Percentiles rank a stretch among this genome's conserved stretches.
phyloP scores from a whole-genome alignment of 768 basidiomycete genomes.

The Phylloporus arenicola region DNA sequence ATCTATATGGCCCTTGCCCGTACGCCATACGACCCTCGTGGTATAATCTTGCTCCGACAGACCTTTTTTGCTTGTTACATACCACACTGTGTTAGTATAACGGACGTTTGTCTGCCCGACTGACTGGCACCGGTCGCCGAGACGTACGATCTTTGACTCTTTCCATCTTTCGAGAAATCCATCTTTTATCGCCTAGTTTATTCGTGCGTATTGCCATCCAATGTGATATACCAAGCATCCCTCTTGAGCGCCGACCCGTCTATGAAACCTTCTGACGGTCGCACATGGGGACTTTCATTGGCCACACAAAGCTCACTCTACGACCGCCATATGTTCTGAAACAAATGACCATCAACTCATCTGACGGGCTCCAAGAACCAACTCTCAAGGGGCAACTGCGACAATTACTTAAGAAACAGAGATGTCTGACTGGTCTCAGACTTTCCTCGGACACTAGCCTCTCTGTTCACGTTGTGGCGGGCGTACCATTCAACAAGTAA shows the following conservation, averaged over 20 bases:
- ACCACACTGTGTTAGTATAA: neutral
- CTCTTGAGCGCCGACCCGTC: no score
- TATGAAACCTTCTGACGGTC: no score
- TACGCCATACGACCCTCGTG: conserved; percentile 7
- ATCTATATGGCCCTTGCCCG: conserved; percentile 14
- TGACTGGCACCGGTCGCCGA: conserved; percentile 3
- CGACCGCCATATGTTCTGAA: neutral
- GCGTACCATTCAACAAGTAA: conserved; percentile 43
- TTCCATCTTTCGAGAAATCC: neutral
- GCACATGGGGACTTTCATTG: no score
- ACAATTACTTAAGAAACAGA: neutral
- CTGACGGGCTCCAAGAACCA: no score
- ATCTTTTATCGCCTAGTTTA: neutral
- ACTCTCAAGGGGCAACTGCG: neutral
- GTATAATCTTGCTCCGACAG: conserved; percentile 19
- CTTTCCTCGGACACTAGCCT: neutral
- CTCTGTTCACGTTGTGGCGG: conserved; percentile 11
- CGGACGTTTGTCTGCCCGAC: neutral
- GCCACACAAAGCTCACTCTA: no score
- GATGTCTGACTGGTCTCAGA: no score
- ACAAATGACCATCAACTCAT: conserved; percentile 1
- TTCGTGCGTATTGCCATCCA: neutral
- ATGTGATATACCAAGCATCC: neutral
- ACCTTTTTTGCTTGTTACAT: conserved; percentile 2
- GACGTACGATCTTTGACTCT: neutral